Evolutionary conservation across 345 rosid species (phyloP), one percentile per base, ranked within the genome.

Genomic region (Syzygium jambos): DNA sequence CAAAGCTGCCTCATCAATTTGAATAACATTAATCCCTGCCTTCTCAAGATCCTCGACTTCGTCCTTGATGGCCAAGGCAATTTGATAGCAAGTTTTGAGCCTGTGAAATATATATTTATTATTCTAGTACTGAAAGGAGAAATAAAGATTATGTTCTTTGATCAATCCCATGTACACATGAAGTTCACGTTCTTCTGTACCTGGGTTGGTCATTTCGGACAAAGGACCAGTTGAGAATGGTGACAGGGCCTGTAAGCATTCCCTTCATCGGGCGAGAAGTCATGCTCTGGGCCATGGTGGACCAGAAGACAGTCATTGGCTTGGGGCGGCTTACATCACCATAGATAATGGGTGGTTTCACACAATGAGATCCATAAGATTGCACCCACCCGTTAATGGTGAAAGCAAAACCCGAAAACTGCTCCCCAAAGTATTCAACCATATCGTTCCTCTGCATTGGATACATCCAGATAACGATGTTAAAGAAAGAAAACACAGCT

Each of bases 311-410:
- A 43, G 99, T 95, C 99, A 97, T 97, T 78, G 99, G 94, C 83
- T 95, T 95, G 52, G 99, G 99, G 53, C 99, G 98, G 95, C 99
- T 96, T 89, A 97, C 99, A 68, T 96, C 99, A 93, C 99, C 99
- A 46, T 96, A 97, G 93, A 97, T 96, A 88, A 96, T 93, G 17
- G 99, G 99, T 85, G 99, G 99, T 94, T 97, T 97, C 93, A 97
- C 99, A 85, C 99, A 97, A 17, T 96, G 98, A 88, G 98, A 95
- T 84, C 99, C 99, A 52, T 94, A 96, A 43, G 99, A 97, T 88
- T 97, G 99, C 85, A 97, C 99, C 99, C 99, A 97, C 22, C 99
- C 99, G 38, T 96, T 97, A 82, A 91, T 96, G 34, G 97, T 93
- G 93, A 97, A 97, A 88, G 96, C 98, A 77, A 97, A 96, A 54